A percentile compares a stretch with the other conserved stretches of the same genome.
Evolutionary conservation across 768 basidiomycete genomes (phyloP).

Genomic region (Hemileccinum rubropunctum): DNA sequence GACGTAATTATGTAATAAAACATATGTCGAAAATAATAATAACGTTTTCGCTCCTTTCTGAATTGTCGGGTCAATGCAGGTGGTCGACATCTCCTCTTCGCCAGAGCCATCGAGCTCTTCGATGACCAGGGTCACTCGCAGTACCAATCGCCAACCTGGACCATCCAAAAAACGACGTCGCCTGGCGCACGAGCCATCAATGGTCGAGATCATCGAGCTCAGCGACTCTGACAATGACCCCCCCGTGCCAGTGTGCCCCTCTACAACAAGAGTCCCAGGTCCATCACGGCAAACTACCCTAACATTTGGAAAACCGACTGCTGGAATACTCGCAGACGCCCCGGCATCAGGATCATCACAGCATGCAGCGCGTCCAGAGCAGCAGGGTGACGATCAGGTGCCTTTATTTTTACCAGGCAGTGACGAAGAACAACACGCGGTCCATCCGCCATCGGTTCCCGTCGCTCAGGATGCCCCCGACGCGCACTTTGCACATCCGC

Average conservation of each 20-base stretch:
- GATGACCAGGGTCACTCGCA: constrained; percentile 16
- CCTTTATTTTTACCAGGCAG: constrained; percentile 40
- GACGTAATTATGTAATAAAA: constrained; percentile 26
- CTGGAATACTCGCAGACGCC: constrained; percentile 7
- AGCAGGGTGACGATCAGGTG: neutral
- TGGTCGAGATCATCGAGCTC: constrained; percentile 45
- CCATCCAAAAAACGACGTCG: constrained; percentile 15
- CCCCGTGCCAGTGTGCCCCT: neutral
- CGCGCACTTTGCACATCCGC: neutral
- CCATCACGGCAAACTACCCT: constrained; percentile 3
- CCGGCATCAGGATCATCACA: constrained; percentile 10
- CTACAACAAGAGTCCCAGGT: constrained; percentile 1
- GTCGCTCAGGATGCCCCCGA: neutral
- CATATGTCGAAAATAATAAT: neutral
- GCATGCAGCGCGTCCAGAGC: constrained; percentile 1
- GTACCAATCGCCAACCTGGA: constrained; percentile 18
- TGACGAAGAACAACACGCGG: constrained; percentile 29
- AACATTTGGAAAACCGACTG: constrained; percentile 15
- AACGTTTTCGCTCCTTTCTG: neutral
- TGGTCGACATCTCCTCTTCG: constrained; percentile 27
- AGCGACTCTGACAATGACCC: constrained; percentile 48
- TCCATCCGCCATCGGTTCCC: neutral
- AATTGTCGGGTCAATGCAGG: constrained; percentile 13
- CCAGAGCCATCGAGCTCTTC: constrained; percentile 16
- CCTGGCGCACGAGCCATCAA: constrained; percentile 7